Evolutionary conservation across 208 protist genomes (phyloP), one percentile per base, ranked within the genome.

Genomic region (Leishmania mexicana): DNA sequence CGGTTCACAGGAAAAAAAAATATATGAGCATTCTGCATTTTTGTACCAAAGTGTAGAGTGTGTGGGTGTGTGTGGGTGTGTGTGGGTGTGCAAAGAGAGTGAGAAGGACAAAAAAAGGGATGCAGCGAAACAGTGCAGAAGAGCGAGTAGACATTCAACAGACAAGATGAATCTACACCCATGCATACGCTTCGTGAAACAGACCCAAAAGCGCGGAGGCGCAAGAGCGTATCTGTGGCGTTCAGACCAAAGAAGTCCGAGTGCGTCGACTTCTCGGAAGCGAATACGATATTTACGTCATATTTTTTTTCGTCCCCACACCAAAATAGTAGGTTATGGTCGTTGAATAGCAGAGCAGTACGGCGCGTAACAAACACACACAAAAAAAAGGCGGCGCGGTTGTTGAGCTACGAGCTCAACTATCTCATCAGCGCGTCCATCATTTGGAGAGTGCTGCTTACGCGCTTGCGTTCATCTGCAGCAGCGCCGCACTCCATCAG

Each of bases 401-500:
- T 28, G 10, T 62, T 28, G 6, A 45, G n/a, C 40, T 21, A 40
- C 31, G 5, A 51, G 28, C 24, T 62, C n/a, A 35, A 3, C 19
- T 45, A 76, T 21, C 45, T 62, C 58, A 67, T 54, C 40, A 51
- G 35, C n/a, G 31, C 7, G 38, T 67, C 54, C 1, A 80, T 84
- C 45, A 60, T 38, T 51, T 78, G 70, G 6, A 85, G 51, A 35
- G 71, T 73, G 31, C 11, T 24, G 49, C 13, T 17, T 35, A 78
- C 76, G 15, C 8, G 51, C 1, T 78, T 21, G 6, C 71, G 77
- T n/a, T 42, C 7, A 13, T 75, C 70, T 19, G 57, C 45, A 19
- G 8, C 38, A 11, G 65, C 42, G 40, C 71, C 62, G 40, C 67
- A 57, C 11, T 58, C 78, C 73, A 81, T 57, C 19, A 85, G 51